Evolutionary conservation across 495 filamentous ascomycete genomes (phyloP).

Genomic region (Xylaria bambusicola): DNA sequence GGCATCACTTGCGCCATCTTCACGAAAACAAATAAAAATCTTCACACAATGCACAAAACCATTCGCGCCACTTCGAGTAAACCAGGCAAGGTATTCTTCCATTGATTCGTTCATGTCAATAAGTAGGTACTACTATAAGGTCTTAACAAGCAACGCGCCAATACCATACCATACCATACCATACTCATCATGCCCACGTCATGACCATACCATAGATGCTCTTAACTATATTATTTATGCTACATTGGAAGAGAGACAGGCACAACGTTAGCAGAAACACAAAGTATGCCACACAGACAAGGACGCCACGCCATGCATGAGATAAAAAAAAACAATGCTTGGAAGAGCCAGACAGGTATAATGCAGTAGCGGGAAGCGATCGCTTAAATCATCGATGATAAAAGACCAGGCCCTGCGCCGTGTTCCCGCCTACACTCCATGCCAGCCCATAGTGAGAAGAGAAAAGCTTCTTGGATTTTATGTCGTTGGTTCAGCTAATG

Average conservation of each 20-base stretch:
- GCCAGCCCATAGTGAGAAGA: background rate
- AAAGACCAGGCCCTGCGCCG: background rate
- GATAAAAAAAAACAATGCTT: conserved; percentile 6
- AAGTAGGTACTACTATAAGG: no score
- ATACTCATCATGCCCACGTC: no score
- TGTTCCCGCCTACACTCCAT: background rate
- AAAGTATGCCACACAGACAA: background rate
- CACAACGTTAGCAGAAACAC: background rate
- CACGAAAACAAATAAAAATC: no score
- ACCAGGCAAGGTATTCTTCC: background rate
- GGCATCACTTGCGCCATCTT: no score
- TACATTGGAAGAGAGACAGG: no score
- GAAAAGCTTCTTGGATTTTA: background rate
- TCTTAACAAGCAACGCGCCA: background rate
- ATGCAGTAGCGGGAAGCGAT: conserved; percentile 12
- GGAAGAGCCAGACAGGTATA: no score
- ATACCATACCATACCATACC: background rate
- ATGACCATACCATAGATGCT: no score
- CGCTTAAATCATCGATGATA: background rate
- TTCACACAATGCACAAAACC: no score
- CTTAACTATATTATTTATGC: background rate
- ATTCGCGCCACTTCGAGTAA: no score
- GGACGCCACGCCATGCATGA: conserved; percentile 17
- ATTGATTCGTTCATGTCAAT: background rate
- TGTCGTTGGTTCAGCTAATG: conserved; percentile 18